These are phyloP conservation scores for Canariomyces notabilis DNA, from an alignment of 2,329 filamentous ascomycete species.

Conservation along the genomic window DNA sequence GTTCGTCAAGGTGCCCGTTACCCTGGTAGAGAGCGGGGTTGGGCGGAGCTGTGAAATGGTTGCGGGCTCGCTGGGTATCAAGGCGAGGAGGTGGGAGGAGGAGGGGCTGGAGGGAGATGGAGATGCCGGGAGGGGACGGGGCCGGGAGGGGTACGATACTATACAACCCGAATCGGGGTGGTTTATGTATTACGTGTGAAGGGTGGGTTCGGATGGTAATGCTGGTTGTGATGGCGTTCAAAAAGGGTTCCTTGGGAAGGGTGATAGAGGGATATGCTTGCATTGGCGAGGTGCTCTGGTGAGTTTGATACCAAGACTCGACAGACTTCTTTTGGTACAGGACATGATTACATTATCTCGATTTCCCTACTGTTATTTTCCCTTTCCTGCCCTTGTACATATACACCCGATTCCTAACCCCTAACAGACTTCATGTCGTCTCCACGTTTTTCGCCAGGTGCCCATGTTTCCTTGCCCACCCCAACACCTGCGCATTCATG, in stretches of 20 bases:
- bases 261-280: too few species aligned
- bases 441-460: constrained; percentile 38
- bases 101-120: not conserved
- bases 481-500: constrained; percentile 53
- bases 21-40: constrained; percentile 25
- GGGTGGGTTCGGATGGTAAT: not conserved
- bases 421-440: not conserved
- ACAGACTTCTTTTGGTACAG: not conserved
- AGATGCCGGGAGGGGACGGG: constrained; percentile 6
- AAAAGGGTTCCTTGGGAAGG: not conserved
- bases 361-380: not conserved
- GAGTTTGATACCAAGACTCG: too few species aligned
- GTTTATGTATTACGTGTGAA: constrained; percentile 28
- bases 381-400: not conserved
- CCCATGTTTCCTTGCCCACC: constrained; percentile 53
- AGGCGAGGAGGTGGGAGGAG: constrained; percentile 17
- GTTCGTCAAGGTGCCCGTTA: constrained; percentile 28
- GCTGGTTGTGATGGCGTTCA: not conserved
- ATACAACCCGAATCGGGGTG: constrained; percentile 29
- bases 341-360: constrained; percentile 1
- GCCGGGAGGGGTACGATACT: constrained; percentile 23
- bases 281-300: too few species aligned
- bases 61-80: constrained; percentile 28
- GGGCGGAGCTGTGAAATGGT: constrained; percentile 28
- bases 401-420: not conserved